Evolutionary conservation across 768 basidiomycete genomes (phyloP), one percentile per base, ranked within the genome.

Genomic region (Pleurotus cornucopiae): DNA sequence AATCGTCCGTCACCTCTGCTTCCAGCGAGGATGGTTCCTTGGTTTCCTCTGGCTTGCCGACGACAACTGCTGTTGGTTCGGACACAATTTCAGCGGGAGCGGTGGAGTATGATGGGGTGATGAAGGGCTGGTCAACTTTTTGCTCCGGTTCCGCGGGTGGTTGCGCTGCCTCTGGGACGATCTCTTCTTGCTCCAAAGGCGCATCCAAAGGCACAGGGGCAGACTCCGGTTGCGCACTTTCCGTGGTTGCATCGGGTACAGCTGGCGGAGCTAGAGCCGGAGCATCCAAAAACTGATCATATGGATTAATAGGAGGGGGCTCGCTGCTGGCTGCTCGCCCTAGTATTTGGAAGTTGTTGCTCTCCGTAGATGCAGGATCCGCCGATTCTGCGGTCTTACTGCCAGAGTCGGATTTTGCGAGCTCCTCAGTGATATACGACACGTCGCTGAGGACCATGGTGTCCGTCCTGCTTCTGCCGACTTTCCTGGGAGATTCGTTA

Each of bases 381-480:
- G 41, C 58, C 64, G 7, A 54, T 7, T 62, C 65, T 18, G 49
- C 49, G 6, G 61, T 60, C 4, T 25, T 43, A 20, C 23, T 49
- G 40, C 40, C 37, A 16, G 37, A 18, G 20, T 56, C 51, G 14
- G 51, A n/a, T 48, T 62, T 60, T 16, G 68, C 65, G 2, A 73
- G 62, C 51, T 73, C 75, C 49, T 75, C 75, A 11, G 63, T 67
- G 5, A 73, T 65, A 9, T 64, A 63, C 53, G 66, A 67, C 1
- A 69, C 67, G 26, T 78, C 77, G 40, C 79, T 82, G 60, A 82
- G 79, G 18, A 89, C 79, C 88, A 90, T 89, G 2, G 88, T 90
- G 60, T 88, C 87, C 6, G 88, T 89, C 58, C 87, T 73, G 58
- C 67, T 78, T 30, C 87, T 73, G 1, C 85, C 82, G 18, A 74